Percentiles rank a stretch among this genome's conserved stretches.
These are phyloP conservation scores for Wallacemonas sp. DNA, from an alignment of 208 protist species.

Conservation along the genomic window DNA sequence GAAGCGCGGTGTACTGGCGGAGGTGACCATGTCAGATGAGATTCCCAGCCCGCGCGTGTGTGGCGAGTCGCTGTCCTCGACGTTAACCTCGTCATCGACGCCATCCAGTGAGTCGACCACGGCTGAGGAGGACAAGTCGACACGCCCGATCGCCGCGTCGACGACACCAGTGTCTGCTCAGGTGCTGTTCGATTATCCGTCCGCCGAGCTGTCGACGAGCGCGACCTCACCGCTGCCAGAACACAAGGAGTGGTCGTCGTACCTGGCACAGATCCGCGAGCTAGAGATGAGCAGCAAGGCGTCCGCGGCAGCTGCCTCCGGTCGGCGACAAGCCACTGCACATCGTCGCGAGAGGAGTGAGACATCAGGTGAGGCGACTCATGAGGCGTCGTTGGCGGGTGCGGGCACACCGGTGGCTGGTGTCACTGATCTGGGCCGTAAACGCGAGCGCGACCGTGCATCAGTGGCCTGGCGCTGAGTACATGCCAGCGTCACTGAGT, in stretches of 20 bases:
- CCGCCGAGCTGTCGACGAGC: neutral
- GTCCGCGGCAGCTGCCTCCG: too few species aligned
- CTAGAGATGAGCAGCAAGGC: neutral
- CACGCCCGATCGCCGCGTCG: neutral
- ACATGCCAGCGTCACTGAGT: too few species aligned
- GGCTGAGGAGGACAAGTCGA: neutral
- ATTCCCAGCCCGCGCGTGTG: slow-evolving; percentile 4
- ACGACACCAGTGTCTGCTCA: neutral
- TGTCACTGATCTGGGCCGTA: too few species aligned
- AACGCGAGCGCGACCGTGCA: too few species aligned
- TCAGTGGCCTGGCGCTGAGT: too few species aligned
- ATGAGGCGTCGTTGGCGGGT: too few species aligned
- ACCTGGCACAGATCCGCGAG: slow-evolving; percentile 8
- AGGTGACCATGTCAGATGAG: slow-evolving; percentile 31
- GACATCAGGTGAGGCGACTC: too few species aligned
- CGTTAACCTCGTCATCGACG: neutral
- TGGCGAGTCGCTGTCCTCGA: neutral
- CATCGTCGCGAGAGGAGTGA: too few species aligned
- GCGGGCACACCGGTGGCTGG: too few species aligned
- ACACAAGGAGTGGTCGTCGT: slow-evolving; percentile 5
- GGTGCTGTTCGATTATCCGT: neutral
- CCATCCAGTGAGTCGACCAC: neutral
- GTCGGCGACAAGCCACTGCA: too few species aligned
- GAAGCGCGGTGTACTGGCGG: slow-evolving; percentile 39
- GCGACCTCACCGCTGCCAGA: neutral